Conservation (phyloP, 106 monocot species). For the Apostasia shenzhenica region DNA sequence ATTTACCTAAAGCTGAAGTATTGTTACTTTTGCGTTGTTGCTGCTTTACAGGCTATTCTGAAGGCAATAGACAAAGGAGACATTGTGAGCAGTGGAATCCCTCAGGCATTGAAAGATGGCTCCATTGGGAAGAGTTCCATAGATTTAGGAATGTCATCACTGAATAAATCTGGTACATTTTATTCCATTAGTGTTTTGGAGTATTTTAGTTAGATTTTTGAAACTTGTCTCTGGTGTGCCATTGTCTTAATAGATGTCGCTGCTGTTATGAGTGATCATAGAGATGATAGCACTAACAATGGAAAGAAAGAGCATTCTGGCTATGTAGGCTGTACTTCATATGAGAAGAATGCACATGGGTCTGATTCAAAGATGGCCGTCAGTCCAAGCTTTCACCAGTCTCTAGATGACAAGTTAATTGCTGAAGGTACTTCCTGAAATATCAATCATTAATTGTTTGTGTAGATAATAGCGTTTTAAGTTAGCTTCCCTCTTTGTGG, state of each 20-base stretch:
- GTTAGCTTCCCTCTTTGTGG: too few relatives aligned
- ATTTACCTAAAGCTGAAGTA: background rate
- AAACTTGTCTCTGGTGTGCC: background rate
- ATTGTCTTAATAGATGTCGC: conserved; percentile 23
- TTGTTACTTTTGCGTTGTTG: background rate
- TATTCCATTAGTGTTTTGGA: background rate
- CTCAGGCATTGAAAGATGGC: conserved; percentile 70
- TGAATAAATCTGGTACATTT: conserved; percentile 33
- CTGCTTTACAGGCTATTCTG: conserved; percentile 46
- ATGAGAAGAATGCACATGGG: conserved; percentile 10
- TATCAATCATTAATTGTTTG: background rate
- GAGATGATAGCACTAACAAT: conserved; percentile 21
- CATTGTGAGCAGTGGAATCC: conserved; percentile 53
- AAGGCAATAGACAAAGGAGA: conserved; percentile 96
- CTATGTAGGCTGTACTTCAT: conserved; percentile 8
- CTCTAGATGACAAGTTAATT: conserved; percentile 17
- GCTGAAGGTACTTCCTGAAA: conserved; percentile 20
- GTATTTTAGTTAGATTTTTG: background rate
- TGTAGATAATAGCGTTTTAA: too few relatives aligned
- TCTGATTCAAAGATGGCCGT: conserved; percentile 4
- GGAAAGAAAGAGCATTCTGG: conserved; percentile 12
- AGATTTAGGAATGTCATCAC: conserved; percentile 26
- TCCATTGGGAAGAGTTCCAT: conserved; percentile 35
- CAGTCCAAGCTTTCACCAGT: conserved; percentile 13
- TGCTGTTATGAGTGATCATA: conserved; percentile 27